Evolutionary conservation across 768 basidiomycete genomes (phyloP), one percentile per base, ranked within the genome.

Genomic region (Mycena rebaudengoi): DNA sequence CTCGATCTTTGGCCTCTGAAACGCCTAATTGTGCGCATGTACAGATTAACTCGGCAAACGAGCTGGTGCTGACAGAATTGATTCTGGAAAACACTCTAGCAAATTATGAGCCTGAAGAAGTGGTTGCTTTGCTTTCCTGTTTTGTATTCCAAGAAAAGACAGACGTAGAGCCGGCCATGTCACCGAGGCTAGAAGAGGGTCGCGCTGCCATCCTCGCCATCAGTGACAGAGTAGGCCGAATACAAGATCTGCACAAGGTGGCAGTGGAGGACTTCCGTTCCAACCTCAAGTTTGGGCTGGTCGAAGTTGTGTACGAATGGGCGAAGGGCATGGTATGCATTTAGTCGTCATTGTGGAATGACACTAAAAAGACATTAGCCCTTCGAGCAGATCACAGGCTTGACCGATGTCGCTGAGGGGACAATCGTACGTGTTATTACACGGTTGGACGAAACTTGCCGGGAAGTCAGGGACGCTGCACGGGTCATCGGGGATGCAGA

Each of bases 131-230:
- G 26, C 84, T 99, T 6, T 98, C 97, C 4, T 93, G 93, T 72
- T 99, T 99, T 73, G 91, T 99, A 40, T 99, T 99, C 77, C 98
- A 99, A 75, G 98, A 99, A 75, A 99, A 98, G 80, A 95, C 96
- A 14, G 95, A 98, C 8, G 82, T 89, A 8, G 94, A 96, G 68
- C 96, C 98, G 21, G 75, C 84, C 3, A 83, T 99, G 52, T 89
- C 95, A 12, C 84, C 88, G 12, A 91, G 90, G 72, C 82, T 99
- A 18, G 85, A 92, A 74, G 84, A 87, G 69, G 98, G 97, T 14
- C 82, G 92, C 44, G 90, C 90, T 18, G 86, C 88, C 13, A 94
- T 99, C 58, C 70, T 89, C 53, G 83, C 82, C 5, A 92, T 98
- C 60, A 90, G 87, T 23, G 92, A 96, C 41, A 83, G 89, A 23